Evolutionary conservation across 345 rosid genomes (phyloP).

Genomic region (Leavenworthia alabamica): DNA sequence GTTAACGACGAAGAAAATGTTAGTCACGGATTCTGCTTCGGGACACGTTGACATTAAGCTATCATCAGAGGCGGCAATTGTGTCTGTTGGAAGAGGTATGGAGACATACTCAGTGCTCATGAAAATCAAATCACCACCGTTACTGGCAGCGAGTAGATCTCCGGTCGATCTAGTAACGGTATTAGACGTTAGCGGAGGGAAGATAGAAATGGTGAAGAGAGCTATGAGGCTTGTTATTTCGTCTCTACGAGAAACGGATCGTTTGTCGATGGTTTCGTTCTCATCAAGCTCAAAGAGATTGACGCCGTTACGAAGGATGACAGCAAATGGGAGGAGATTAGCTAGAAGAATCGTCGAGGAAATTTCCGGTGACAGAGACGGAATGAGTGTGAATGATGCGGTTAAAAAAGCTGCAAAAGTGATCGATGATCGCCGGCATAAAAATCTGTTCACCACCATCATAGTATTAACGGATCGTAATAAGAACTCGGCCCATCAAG

Average conservation of each 20-base stretch:
- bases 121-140: constrained; percentile 56
- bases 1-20: not conserved
- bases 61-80: constrained; percentile 63
- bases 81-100: constrained; percentile 48
- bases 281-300: constrained; percentile 66
- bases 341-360: constrained; percentile 68
- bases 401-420: constrained; percentile 85
- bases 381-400: constrained; percentile 66
- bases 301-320: constrained; percentile 65
- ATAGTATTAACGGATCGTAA: constrained; percentile 54
- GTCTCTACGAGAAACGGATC: constrained; percentile 54
- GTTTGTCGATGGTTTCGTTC: constrained; percentile 72
- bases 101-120: constrained; percentile 52
- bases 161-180: constrained; percentile 73
- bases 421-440: constrained; percentile 75
- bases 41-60: constrained; percentile 43
- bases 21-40: not conserved
- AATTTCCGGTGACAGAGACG: constrained; percentile 46
- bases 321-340: constrained; percentile 54
- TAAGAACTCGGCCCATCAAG: constrained; percentile 30
- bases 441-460: constrained; percentile 52
- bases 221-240: constrained; percentile 57
- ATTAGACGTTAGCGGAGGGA: constrained; percentile 59
- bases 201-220: constrained; percentile 50
- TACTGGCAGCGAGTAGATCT: constrained; percentile 31